phyloP scores from a whole-genome alignment of 2,329 filamentous ascomycete genomes.

The Scedosporium aurantiacum region DNA sequence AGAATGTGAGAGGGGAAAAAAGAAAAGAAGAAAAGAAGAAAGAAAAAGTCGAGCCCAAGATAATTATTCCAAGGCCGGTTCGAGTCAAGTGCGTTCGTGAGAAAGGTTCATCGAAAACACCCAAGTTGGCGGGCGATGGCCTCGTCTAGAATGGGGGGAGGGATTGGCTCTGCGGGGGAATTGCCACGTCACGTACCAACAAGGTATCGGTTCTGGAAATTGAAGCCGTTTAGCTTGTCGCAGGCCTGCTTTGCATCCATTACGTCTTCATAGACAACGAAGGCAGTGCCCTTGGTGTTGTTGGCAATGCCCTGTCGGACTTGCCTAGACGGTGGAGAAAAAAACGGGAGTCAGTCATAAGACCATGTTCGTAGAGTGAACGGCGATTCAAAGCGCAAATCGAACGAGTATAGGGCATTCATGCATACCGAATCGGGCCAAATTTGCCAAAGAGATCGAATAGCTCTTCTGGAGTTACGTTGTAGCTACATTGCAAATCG shows the following conservation, averaged over 20 bases:
- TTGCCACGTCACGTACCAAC: constrained; percentile 57
- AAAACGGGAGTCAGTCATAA: constrained; percentile 1
- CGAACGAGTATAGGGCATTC: constrained; percentile 8
- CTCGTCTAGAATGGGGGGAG: neutral
- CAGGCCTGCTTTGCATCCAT: constrained; percentile 98
- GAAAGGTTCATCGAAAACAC: neutral
- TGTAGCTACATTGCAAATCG: constrained; percentile 64
- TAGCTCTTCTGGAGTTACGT: constrained; percentile 94
- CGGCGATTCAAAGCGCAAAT: no score
- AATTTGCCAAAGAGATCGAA: constrained; percentile 99
- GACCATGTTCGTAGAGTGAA: neutral
- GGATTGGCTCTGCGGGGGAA: neutral
- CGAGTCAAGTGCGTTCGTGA: neutral
- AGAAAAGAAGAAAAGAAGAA: neutral
- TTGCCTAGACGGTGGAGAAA: constrained; percentile 49
- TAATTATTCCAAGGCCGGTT: neutral
- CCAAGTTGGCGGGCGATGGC: neutral
- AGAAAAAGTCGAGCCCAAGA: neutral
- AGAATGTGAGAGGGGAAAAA: neutral
- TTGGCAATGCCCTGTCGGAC: constrained; percentile 95
- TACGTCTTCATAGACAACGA: constrained; percentile 99
- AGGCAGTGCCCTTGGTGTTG: constrained; percentile 96
- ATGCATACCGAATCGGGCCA: constrained; percentile 76
- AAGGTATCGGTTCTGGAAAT: constrained; percentile 98
- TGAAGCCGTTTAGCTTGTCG: constrained; percentile 99